These are phyloP conservation scores for Hansenula lynferdii DNA, from an alignment of 1,139 yeast genomes.

Conservation along the genomic window DNA sequence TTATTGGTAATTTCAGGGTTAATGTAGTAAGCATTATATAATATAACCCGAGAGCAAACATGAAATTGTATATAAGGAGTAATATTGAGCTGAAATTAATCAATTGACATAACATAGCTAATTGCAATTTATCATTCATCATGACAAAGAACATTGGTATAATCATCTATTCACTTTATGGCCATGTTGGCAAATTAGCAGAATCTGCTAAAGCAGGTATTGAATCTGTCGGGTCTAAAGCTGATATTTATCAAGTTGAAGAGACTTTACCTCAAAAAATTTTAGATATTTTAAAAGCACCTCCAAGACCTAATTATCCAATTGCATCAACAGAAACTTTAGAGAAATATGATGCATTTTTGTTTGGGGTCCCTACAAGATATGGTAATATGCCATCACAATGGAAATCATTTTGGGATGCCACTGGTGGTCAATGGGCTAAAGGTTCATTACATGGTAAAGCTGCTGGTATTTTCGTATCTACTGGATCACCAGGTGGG, in stretches of 20 bases:
- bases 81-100: too few relatives aligned
- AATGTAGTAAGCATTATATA: constrained; percentile 1
- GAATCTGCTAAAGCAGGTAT: constrained; percentile 62
- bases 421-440: constrained; percentile 78
- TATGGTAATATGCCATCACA: constrained; percentile 77
- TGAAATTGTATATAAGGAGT: not conserved
- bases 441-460: constrained; percentile 65
- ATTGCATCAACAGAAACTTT: constrained; percentile 54
- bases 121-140: too few relatives aligned
- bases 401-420: constrained; percentile 72
- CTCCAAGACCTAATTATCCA: constrained; percentile 60
- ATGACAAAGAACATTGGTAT: constrained; percentile 30
- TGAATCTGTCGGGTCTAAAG: constrained; percentile 62
- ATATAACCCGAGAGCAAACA: not conserved
- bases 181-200: constrained; percentile 66
- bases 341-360: constrained; percentile 58
- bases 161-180: constrained; percentile 73
- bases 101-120: too few relatives aligned
- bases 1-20: too few relatives aligned
- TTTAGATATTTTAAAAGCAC: constrained; percentile 54
- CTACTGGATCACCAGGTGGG: constrained; percentile 78
- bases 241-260: constrained; percentile 66
- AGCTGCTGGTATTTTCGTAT: constrained; percentile 64
- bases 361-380: constrained; percentile 78
- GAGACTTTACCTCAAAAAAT: constrained; percentile 66